A percentile compares a stretch with the other conserved stretches of the same genome.
These are phyloP conservation scores for Cutaneotrichosporon mucoides DNA, from an alignment of 1,284 basidiomycete genomes.

Conservation along the genomic window DNA sequence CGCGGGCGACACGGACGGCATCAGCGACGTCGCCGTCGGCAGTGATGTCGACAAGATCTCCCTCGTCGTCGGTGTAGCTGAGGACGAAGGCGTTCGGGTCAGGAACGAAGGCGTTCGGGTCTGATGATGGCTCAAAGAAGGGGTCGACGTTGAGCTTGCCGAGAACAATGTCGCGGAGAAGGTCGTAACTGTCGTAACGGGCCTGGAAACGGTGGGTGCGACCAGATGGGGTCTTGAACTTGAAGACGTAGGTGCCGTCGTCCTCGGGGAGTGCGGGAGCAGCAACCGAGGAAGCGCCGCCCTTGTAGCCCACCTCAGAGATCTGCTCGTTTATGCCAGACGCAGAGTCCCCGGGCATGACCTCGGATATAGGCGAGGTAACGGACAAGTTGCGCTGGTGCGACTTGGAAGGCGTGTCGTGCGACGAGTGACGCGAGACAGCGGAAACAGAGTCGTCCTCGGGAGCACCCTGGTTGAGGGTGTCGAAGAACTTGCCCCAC, in stretches of 20 bases:
- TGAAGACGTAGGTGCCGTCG: constrained; percentile 99
- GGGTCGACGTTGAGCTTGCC: constrained; percentile 87
- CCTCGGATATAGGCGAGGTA: constrained; percentile 66
- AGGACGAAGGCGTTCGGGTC: constrained; percentile 84
- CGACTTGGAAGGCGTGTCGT: constrained; percentile 39
- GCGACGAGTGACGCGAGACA: constrained; percentile 54
- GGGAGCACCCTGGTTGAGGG: constrained; percentile 61
- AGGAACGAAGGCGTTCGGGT: constrained; percentile 51
- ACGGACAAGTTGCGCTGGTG: constrained; percentile 58
- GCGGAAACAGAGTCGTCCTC: constrained; percentile 75
- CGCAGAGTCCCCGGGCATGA: constrained; percentile 94
- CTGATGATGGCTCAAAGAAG: constrained; percentile 66
- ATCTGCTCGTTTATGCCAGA: constrained; percentile 73
- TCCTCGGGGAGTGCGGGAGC: constrained; percentile 61
- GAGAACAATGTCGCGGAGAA: constrained; percentile 83
- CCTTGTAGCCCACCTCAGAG: constrained; percentile 38
- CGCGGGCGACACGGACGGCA: constrained; percentile 62
- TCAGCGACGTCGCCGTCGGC: constrained; percentile 65
- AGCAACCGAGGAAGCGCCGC: constrained; percentile 57
- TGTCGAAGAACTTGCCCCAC: constrained; percentile 99
- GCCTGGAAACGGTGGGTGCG: constrained; percentile 98
- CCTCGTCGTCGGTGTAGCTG: constrained; percentile 93
- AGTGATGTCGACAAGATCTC: constrained; percentile 90
- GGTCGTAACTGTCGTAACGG: constrained; percentile 87
- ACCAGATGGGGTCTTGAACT: constrained; percentile 93